phyloP scores from a whole-genome alignment of 495 filamentous ascomycete genomes.

The Penicillium bialowiezense region DNA sequence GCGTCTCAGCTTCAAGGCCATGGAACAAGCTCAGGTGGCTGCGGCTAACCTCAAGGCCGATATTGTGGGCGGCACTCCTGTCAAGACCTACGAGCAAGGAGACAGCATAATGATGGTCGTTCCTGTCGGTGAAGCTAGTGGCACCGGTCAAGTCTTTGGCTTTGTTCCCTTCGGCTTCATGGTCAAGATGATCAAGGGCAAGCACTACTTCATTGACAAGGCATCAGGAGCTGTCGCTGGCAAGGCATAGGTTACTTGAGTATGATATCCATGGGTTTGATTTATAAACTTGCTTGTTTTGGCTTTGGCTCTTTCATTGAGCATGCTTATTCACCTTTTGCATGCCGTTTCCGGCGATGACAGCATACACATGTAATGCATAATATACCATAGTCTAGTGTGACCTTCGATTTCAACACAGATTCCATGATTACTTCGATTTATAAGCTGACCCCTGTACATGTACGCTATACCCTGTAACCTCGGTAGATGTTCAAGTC shows the following conservation, averaged over 20 bases:
- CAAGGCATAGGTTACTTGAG: constrained; percentile 4
- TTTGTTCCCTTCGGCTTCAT: constrained; percentile 42
- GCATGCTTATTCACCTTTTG: neutral
- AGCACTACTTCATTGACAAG: constrained; percentile 35
- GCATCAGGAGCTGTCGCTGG: constrained; percentile 15
- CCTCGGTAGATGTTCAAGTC: no score
- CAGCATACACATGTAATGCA: constrained; percentile 3
- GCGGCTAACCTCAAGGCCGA: constrained; percentile 33
- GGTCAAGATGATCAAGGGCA: constrained; percentile 47
- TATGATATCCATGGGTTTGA: neutral
- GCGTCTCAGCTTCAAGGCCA: constrained; percentile 28
- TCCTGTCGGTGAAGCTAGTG: constrained; percentile 43
- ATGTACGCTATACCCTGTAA: no score
- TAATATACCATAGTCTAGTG: neutral
- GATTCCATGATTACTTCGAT: no score
- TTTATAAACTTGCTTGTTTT: neutral
- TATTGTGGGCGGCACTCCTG: constrained; percentile 21
- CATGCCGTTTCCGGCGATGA: neutral
- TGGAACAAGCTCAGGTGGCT: constrained; percentile 27
- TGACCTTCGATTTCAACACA: no score
- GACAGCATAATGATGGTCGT: constrained; percentile 33
- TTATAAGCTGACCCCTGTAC: no score
- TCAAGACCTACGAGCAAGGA: constrained; percentile 22
- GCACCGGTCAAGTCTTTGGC: constrained; percentile 49
- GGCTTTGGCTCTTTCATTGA: no score